Base-by-base conservation (phyloP, 768 basidiomycete species). In the Pisolithus marmoratus region DNA sequence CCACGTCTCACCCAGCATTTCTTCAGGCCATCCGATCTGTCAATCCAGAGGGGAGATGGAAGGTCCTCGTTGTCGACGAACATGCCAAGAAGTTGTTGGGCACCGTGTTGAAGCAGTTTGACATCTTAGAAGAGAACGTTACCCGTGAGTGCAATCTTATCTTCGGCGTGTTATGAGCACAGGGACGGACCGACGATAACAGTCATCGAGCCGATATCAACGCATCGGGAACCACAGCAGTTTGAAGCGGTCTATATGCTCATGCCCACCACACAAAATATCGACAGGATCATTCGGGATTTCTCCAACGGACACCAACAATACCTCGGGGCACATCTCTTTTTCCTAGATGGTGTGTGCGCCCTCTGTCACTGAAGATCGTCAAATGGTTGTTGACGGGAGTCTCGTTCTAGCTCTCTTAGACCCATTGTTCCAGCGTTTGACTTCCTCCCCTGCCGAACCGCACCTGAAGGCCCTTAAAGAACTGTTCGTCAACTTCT, bases 1-100 rank as follows among this genome's bases (percentile, higher is more conserved):
- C 51, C 3, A 46, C 11, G 5, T 48, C 5, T 46, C 31, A 14
- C 49, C 38, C 61, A 94, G 92, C 87, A 65, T 93, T 94, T 66
- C 77, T 94, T 55, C 88, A 92, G 46, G 84, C 88, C 17, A 86
- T 95, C 61, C 80, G 88, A 66, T 89, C 90, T 42, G 90, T 92
- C 44, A 83, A 87, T 63, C 90, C 94, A 2, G 83, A 87, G 19
- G 83, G 82, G 52, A 74, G 82, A 78, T 99, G 96, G 96, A 99
- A 99, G 81, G 88, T 96, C 59, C 82, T 98, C 41, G 93, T 99
- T 53, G 89, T 98, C 49, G 96, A 99, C 68, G 91, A 94, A 58
- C 82, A 90, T 70, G 86, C 94, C 23, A 86, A 94, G 69, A 83
- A 79, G 65, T 72, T 98, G 49, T 70, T 99, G 43, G 80, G 84